Evolutionary conservation across 2,329 filamentous ascomycete species (phyloP), one percentile per base, ranked within the genome.

Genomic region (Corynespora cassiicola): DNA sequence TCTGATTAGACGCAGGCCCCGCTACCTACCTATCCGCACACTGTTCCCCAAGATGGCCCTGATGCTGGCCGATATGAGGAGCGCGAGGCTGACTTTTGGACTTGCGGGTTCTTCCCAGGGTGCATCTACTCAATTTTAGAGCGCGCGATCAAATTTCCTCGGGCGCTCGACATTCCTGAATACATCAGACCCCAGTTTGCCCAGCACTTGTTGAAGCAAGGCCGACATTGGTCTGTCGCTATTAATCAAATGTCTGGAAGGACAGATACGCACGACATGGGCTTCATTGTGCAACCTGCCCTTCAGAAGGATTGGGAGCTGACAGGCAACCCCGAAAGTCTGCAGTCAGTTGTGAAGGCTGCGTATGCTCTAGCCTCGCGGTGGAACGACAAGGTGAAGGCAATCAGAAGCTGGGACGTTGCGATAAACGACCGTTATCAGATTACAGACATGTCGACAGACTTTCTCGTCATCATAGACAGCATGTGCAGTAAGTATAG

Each of bases 251-350:
- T 69, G 63, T 64, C 61, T 2, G 45, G 50, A 4, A 50, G 74
- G 19, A 78, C 66, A 4, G 74, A 79, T 36, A 80, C 77, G 0
- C 78, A 80, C 39, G 77, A 80, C 26, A 69, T 81, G 41, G 75
- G 76, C 0, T 81, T 81, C 47, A 80, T 81, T 17, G 69, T 79
- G 4, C 69, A 73, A 33, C 76, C 77, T 0, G 71, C 74, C 1
- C 52, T 78, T 0, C 68, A 70, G 15, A 64, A 70, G 18, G 71
- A 76, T 18, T 80, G 71, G 71, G 73, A 77, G 24, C 52, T 79
- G 5, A 73, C 68, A 0, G 69, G 70, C 0, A 68, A 72, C 30
- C 30, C 41, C 7, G 45, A 62, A n/a, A 74, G 71, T 25, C 42
- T 75, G 0, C 45, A 65, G 4, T 69, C 69, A 3, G 65, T 78